These are phyloP conservation scores for Gossypium mustelinum DNA, from an alignment of 345 rosid genomes.

Conservation along the genomic window DNA sequence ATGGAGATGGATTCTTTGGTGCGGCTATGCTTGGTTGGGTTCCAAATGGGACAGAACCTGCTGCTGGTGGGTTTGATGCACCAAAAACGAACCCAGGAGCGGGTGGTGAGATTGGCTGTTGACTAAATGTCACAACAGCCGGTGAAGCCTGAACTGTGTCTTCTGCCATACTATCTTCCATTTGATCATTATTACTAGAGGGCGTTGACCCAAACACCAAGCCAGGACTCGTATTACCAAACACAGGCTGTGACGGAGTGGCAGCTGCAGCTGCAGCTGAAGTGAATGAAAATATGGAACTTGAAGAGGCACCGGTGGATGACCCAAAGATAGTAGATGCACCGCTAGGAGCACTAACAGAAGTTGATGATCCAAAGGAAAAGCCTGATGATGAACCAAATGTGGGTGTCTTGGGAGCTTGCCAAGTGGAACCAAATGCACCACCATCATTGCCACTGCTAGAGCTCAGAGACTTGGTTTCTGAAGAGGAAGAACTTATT, in stretches of 20 bases:
- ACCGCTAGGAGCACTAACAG: slow-evolving; percentile 27
- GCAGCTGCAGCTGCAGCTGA: slow-evolving; percentile 42
- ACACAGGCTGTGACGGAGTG: slow-evolving; percentile 42
- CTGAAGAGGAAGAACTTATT: slow-evolving; percentile 36
- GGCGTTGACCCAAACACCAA: slow-evolving; percentile 45
- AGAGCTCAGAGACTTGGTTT: slow-evolving; percentile 40
- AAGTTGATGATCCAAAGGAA: slow-evolving; percentile 47
- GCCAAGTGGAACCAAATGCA: slow-evolving; percentile 56
- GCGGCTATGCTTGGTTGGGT: slow-evolving; percentile 41
- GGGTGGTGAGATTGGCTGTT: slow-evolving; percentile 32
- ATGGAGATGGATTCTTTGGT: slow-evolving; percentile 49
- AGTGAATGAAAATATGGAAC: slow-evolving; percentile 47
- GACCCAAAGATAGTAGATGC: slow-evolving; percentile 48
- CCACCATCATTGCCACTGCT: slow-evolving; percentile 32
- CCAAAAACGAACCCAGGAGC: slow-evolving; percentile 36
- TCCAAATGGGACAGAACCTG: slow-evolving; percentile 63
- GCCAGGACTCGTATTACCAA: slow-evolving; percentile 42
- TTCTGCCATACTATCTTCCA: slow-evolving; percentile 99
- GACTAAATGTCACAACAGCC: slow-evolving; percentile 45
- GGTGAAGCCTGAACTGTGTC: slow-evolving; percentile 66
- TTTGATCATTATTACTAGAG: slow-evolving; percentile 58
- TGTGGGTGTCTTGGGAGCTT: slow-evolving; percentile 37
- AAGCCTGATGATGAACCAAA: slow-evolving; percentile 45
- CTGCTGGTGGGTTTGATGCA: slow-evolving; percentile 37
- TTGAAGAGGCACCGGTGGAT: slow-evolving; percentile 35